Evolutionary conservation across 2,329 filamentous ascomycete genomes (phyloP).

Genomic region (Calonectria pteridis): DNA sequence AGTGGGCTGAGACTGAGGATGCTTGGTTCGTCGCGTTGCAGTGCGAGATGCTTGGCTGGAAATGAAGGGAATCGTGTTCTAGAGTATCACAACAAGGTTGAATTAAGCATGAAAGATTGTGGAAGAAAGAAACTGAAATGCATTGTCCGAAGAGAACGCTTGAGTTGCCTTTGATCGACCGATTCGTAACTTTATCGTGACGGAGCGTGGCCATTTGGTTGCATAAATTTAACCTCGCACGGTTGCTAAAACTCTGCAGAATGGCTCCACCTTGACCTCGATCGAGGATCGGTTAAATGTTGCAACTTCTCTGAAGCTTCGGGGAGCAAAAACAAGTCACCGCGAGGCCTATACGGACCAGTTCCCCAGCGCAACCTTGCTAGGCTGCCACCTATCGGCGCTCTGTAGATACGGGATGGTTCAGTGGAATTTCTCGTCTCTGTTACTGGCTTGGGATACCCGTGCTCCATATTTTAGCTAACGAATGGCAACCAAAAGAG

Average conservation of each 20-base stretch:
- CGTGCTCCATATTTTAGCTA: neutral
- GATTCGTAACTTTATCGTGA: too few relatives aligned
- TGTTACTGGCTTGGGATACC: too few relatives aligned
- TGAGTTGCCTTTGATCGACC: too few relatives aligned
- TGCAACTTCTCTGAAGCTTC: neutral
- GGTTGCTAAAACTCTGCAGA: too few relatives aligned
- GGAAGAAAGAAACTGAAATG: neutral
- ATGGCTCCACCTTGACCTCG: too few relatives aligned
- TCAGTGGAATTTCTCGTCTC: neutral
- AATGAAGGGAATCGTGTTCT: neutral
- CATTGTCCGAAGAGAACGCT: neutral
- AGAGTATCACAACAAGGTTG: neutral
- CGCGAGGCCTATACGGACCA: neutral
- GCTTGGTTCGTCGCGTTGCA: slow-evolving; percentile 27
- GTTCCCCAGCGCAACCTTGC: neutral
- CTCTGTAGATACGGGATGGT: neutral
- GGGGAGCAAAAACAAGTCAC: neutral
- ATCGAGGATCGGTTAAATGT: neutral
- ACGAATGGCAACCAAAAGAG: neutral
- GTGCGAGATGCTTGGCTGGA: slow-evolving; percentile 24
- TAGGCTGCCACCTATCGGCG: neutral
- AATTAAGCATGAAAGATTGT: accelerated
- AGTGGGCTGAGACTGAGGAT: slow-evolving; percentile 31
- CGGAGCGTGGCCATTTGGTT: too few relatives aligned
- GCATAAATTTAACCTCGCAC: too few relatives aligned